These are phyloP conservation scores for Phytophthora meadii DNA, from an alignment of 352 stramenopile species.

Conservation along the genomic window DNA sequence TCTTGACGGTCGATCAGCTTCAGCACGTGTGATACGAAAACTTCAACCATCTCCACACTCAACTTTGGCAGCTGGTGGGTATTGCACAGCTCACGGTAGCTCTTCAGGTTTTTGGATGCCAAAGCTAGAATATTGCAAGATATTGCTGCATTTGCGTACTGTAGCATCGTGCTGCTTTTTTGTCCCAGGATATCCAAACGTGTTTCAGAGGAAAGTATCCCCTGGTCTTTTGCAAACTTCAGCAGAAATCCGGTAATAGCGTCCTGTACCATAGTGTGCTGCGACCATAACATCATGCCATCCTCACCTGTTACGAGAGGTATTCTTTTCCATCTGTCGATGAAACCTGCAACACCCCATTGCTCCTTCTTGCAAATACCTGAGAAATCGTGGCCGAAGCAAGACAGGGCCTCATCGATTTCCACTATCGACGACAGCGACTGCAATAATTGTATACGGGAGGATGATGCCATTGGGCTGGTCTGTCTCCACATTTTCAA, in stretches of 20 bases:
- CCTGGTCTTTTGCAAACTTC: constrained; percentile 34
- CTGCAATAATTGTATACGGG: constrained; percentile 68
- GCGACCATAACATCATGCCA: constrained; percentile 64
- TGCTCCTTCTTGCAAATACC: constrained; percentile 13
- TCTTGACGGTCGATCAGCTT: constrained; percentile 74
- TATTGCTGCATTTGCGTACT: constrained; percentile 72
- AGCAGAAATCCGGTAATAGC: constrained; percentile 43
- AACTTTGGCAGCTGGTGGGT: constrained; percentile 70
- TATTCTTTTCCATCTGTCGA: constrained; percentile 45
- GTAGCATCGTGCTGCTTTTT: constrained; percentile 60
- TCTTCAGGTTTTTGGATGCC: constrained; percentile 79
- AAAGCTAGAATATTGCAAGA: constrained; percentile 75
- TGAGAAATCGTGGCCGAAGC: constrained; percentile 19
- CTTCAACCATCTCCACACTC: constrained; percentile 79
- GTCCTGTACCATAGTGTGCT: constrained; percentile 69
- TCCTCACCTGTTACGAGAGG: constrained; percentile 59
- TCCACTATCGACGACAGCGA: constrained; percentile 70
- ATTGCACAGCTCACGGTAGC: constrained; percentile 80
- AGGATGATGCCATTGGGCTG: constrained; percentile 48
- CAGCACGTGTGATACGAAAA: constrained; percentile 83
- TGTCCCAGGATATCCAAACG: constrained; percentile 40
- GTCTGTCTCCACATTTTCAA: constrained; percentile 68
- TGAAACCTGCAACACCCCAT: constrained; percentile 34
- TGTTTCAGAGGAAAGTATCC: constrained; percentile 38
- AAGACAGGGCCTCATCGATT: constrained; percentile 58